Evolutionary conservation across 73 alveolate genomes (phyloP).

Genomic region (Symbiodinium natans): DNA sequence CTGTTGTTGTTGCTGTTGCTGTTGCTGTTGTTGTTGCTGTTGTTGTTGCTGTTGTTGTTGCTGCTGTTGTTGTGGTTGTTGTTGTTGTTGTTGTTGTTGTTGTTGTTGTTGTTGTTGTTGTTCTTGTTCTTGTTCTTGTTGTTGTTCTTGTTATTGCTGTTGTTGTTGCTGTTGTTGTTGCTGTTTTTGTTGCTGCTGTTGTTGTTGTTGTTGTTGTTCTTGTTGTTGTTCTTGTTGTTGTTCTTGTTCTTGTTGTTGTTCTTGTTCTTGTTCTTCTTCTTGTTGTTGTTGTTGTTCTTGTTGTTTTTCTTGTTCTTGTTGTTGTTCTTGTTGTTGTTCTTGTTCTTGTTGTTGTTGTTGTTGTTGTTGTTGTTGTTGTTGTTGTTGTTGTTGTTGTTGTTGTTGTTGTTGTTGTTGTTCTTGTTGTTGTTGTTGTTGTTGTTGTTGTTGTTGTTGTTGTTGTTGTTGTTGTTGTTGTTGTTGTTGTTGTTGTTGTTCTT

Average conservation of each 20-base stretch:
- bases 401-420: background rate
- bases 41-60: background rate
- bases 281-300: background rate
- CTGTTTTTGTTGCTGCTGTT: background rate
- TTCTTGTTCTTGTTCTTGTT: background rate
- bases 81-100: background rate
- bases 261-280: background rate
- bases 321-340: background rate
- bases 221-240: background rate
- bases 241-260: background rate
- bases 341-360: background rate
- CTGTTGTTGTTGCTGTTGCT: no score
- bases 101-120: constrained; percentile 7
- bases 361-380: background rate
- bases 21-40: no score
- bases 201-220: background rate
- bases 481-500: background rate
- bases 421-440: background rate
- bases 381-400: background rate
- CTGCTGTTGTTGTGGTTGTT: background rate
- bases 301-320: background rate
- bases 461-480: constrained; percentile 10
- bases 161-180: constrained; percentile 1
- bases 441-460: background rate
- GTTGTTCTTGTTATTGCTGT: background rate